A percentile compares a stretch with the other conserved stretches of the same genome.
phyloP scores from a whole-genome alignment of 495 filamentous ascomycete species.

The Daldinia concentrica region DNA sequence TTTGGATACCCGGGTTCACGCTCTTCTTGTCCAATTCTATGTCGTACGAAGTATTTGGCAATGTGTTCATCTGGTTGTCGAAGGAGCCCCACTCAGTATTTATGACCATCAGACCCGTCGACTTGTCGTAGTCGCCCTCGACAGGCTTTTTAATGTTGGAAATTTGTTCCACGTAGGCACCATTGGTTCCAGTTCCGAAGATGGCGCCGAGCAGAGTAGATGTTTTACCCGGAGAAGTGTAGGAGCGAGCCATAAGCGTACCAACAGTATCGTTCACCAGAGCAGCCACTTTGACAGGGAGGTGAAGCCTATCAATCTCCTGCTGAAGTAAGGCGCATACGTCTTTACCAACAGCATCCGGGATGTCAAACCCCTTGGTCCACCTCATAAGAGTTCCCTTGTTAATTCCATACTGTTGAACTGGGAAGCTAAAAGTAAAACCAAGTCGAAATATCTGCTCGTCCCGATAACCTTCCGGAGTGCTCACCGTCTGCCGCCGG shows the following conservation, averaged over 20 bases:
- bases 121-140: conserved; percentile 74
- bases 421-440: conserved; percentile 98
- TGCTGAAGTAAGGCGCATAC: conserved; percentile 88
- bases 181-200: conserved; percentile 94
- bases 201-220: conserved; percentile 91
- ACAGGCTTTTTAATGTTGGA: conserved; percentile 72
- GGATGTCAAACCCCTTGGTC: conserved; percentile 98
- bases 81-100: conserved; percentile 99
- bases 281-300: conserved; percentile 92
- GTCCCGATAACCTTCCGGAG: conserved; percentile 63
- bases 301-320: conserved; percentile 86
- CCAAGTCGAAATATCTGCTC: conserved; percentile 88
- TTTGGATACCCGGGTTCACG: conserved; percentile 94
- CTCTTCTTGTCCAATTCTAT: conserved; percentile 76
- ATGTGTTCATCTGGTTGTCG: conserved; percentile 87
- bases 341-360: conserved; percentile 91
- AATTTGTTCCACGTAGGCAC: conserved; percentile 86
- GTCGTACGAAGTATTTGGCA: conserved; percentile 90
- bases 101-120: conserved; percentile 93
- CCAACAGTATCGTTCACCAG: conserved; percentile 98
- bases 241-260: conserved; percentile 96
- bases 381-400: conserved; percentile 90
- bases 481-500: conserved; percentile 64
- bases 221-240: conserved; percentile 88
- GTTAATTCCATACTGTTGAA: conserved; percentile 93